Base-by-base conservation (phyloP, 1,284 basidiomycete genomes). In the Papiliotrema flavescens region DNA sequence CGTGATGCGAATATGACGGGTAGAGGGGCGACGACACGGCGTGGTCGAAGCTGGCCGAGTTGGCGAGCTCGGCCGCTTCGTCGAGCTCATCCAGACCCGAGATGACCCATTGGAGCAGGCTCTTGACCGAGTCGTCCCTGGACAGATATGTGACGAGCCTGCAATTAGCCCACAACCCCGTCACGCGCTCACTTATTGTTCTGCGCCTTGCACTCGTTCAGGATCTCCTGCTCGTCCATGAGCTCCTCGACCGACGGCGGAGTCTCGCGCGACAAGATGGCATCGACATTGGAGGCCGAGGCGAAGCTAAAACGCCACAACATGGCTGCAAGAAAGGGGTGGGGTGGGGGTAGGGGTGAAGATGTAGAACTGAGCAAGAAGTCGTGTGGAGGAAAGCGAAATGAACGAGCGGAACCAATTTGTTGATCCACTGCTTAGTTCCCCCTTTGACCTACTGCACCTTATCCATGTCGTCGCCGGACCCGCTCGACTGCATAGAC, bases 121-220 rank as follows among this genome's bases (percentile, higher is more conserved):
- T 65, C 53, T 70, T 71, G 42, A 74, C 61, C n/a, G 66, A 66
- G 24, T 72, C 71, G 47, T 71, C 70, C 23, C 62, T 57, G 11
- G 71, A 69, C 7, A 77, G 62, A 47, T 73, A 73, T 15, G 63
- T 63, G n/a, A 74, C 61, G 19, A 76, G 66, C 49, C 72, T 76
- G 53, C 36, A 22, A 20, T 47, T 43, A 41, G 34, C n/a, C 28
- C 23, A 34, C 23, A 0, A 23, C 45, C 39, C 22, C 24, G 36
- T 32, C 19, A 7, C 28, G n/a, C 35, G 64, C 73, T 34, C 56
- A 76, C 74, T 72, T 74, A 51, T 87, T 87, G 73, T 97, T 97
- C 76, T 95, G 91, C 3, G 89, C 82, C 77, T 98, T 98, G 83
- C 91, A 93, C 76, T 98, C 94, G 75, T 91, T 89, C 49, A 98